Conservation (phyloP, 441 rosid genomes). For the Lepidium campestre region DNA sequence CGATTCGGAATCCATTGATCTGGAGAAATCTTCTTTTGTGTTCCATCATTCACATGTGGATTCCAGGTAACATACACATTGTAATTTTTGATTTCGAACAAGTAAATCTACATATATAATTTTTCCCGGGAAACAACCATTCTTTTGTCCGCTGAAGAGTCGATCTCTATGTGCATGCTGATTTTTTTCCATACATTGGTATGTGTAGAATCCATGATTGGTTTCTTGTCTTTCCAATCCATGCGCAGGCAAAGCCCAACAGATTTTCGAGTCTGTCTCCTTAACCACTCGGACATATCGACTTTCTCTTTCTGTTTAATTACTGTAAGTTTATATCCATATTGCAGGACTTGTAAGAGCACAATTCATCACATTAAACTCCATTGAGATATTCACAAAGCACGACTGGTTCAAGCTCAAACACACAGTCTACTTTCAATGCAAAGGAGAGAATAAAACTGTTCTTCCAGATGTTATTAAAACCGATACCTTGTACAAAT, state of each 20-base stretch:
- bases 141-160: not conserved
- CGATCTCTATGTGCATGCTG: not conserved
- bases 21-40: constrained; percentile 23
- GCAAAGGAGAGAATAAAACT: constrained; percentile 65
- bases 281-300: constrained; percentile 96
- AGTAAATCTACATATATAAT: not conserved
- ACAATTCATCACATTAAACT: constrained; percentile 57
- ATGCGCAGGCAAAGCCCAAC: constrained; percentile 66
- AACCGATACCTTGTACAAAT: constrained; percentile 35
- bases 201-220: not conserved
- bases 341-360: constrained; percentile 40
- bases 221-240: not conserved
- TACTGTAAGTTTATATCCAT: accelerated
- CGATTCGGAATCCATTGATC: constrained; percentile 9
- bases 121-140: not conserved
- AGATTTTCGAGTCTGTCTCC: constrained; percentile 96
- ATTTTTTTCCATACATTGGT: not conserved
- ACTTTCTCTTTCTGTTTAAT: constrained; percentile 7
- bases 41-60: constrained; percentile 35
- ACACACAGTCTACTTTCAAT: constrained; percentile 69
- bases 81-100: too few relatives aligned
- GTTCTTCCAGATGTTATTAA: constrained; percentile 66
- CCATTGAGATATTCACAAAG: constrained; percentile 51
- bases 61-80: constrained; percentile 44
- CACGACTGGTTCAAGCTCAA: constrained; percentile 63